Evolutionary conservation across 306 rosid species (phyloP), one percentile per base, ranked within the genome.

Genomic region (Trifolium repens): DNA sequence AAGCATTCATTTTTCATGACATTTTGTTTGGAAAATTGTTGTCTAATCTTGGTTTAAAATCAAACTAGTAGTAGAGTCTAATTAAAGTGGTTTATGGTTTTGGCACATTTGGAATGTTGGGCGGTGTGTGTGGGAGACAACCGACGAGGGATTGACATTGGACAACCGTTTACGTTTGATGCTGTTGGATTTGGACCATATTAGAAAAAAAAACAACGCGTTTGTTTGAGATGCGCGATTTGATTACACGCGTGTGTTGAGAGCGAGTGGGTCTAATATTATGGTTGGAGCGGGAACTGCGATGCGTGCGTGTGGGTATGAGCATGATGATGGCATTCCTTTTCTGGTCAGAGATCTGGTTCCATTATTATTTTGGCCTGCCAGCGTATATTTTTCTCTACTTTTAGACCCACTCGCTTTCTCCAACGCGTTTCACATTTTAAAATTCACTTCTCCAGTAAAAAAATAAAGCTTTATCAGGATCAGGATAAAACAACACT

Each of bases 251-350:
- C 75, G 77, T 70, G 5, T 5, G 0, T 2, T 0, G 22, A 7
- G 0, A 4, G 82, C 26, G 67, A 58, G 74, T 80, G 66, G 76
- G 66, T 27, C 3, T 34, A 12, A 3, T 26, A 37, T 37, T 46
- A 26, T 49, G 64, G 6, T 80, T 77, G 70, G 78, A 71, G 84
- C 64, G 88, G 61, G 79, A 80, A 70, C 30, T 65, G 81, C 74
- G 78, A 65, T 78, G 82, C 83, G 80, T 81, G 86, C 90, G 89
- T 84, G 89, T 89, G 93, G 84, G 84, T 84, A 53, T 57, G 63
- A 69, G 85, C 66, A 78, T 74, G 67, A 78, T 74, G 67, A 83
- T 85, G 78, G 78, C 79, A 76, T 81, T 68, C 80, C 78, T 24
- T 82, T 84, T 69, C 72, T 76, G 46, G 73, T 54, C 90, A 72